Evolutionary conservation across 2,329 filamentous ascomycete genomes (phyloP), one percentile per base, ranked within the genome.

Genomic region (Fusarium verrucosum): DNA sequence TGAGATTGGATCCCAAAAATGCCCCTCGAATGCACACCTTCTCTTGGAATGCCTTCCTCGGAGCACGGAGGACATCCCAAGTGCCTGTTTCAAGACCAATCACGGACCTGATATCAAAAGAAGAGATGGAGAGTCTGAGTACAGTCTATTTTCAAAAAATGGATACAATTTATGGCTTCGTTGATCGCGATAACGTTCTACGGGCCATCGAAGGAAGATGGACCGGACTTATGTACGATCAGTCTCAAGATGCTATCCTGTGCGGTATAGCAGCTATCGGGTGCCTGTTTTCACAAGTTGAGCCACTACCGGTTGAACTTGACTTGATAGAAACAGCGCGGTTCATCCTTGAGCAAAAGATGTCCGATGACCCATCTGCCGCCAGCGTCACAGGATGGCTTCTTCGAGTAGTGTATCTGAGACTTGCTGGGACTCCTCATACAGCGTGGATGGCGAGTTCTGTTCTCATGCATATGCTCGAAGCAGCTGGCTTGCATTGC

Each of bases 391-490:
- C 79, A 1, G 82, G 76, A 0, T 87, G 84, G 85, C 70, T 85
- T 0, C 78, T 87, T 6, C 81, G 85, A 7, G 79, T 81, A 1
- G 75, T 82, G 0, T 86, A 87, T 56, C 73, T 87, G 10, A 78
- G 85, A 11, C 78, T 83, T 42, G 83, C 83, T 0, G 81, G 80
- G 4, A 79, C 82, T 4, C 84, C 84, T 2, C 82, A 87, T 56
- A 78, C 79, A 1, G 79, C 82, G 4, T 86, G 83, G 85, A 83
- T 87, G 74, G 83, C 85, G 1, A 86, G 82, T 61, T 86, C 81
- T 58, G 82, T 80, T 2, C 72, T 85, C 19, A 85, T 87, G 82
- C 85, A 87, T 63, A 77, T 87, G 45, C 76, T 85, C 3, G 85
- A 87, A 66, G 83, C 85, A 4, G 80, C 82, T 2, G 80, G 81